phyloP scores from a whole-genome alignment of 1,284 basidiomycete genomes.

The Xanthoconium separans region DNA sequence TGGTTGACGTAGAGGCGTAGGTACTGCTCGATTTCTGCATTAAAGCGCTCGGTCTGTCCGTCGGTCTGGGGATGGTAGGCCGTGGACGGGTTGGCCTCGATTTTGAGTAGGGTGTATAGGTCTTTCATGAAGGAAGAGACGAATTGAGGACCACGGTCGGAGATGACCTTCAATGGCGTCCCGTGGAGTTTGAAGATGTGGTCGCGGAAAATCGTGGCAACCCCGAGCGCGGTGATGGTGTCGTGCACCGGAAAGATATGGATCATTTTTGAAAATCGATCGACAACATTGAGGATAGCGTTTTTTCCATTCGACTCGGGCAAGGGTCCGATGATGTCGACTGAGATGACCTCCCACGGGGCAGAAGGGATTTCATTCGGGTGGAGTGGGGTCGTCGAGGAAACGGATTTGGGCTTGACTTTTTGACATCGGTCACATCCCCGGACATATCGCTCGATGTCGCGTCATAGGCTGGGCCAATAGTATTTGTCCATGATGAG shows the following conservation, averaged over 20 bases:
- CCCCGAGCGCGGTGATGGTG: slow-evolving; percentile 20
- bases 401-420: background rate
- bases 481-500: background rate
- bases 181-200: slow-evolving; percentile 32
- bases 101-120: rapidly evolving
- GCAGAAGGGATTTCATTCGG: background rate
- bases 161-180: background rate
- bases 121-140: background rate
- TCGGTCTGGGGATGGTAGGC: no score
- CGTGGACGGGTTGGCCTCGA: background rate
- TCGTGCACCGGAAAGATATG: rapidly evolving
- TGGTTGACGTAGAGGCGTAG: no score
- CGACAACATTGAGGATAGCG: slow-evolving; percentile 37
- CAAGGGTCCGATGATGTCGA: no score
- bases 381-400: background rate
- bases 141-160: slow-evolving; percentile 20
- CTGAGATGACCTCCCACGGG: slow-evolving; percentile 7
- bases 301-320: slow-evolving; percentile 29
- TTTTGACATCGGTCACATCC: background rate
- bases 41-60: background rate
- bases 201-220: slow-evolving; percentile 25
- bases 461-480: background rate
- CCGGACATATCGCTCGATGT: background rate
- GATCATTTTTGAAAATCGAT: slow-evolving; percentile 34
- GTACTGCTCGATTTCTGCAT: no score